Percentiles rank a stretch among this genome's conserved stretches.
These are phyloP conservation scores for Cytauxzoon felis DNA, from an alignment of 169 alveolate genomes.

Conservation along the genomic window DNA sequence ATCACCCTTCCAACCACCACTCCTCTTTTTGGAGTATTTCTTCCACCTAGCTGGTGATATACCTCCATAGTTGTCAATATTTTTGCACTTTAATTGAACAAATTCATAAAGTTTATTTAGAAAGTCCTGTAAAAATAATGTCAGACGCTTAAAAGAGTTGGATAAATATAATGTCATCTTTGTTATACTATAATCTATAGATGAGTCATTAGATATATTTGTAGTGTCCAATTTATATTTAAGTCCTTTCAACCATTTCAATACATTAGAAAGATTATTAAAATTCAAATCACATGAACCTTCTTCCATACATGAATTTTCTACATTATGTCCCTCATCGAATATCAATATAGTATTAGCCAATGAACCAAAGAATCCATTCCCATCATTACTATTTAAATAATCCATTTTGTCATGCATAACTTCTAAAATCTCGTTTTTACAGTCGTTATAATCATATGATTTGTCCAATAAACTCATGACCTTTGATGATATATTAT, in stretches of 20 bases:
- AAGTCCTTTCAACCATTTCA: conserved; percentile 10
- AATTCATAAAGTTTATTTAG: conserved; percentile 1
- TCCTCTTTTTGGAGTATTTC: neutral
- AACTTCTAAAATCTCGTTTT: conserved; percentile 69
- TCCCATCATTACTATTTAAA: conserved; percentile 79
- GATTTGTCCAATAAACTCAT: conserved; percentile 46
- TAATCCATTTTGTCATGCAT: conserved; percentile 75
- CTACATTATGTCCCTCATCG: conserved; percentile 93
- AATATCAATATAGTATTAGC: conserved; percentile 80
- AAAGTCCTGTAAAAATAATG: conserved; percentile 6
- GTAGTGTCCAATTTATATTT: neutral
- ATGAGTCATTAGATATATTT: neutral
- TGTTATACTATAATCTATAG: neutral
- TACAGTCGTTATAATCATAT: conserved; percentile 79
- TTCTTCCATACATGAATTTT: conserved; percentile 78
- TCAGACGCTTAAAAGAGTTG: neutral
- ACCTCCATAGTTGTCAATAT: neutral
- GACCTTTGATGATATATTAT: conserved; percentile 4
- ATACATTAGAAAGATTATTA: neutral
- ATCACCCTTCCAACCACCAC: neutral
- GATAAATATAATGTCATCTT: neutral
- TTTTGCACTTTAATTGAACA: neutral
- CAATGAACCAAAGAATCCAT: conserved; percentile 70
- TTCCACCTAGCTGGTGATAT: neutral
- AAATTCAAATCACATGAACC: conserved; percentile 66